These are phyloP conservation scores for Daedaleopsis sinensis DNA, from an alignment of 768 basidiomycete genomes.

Conservation along the genomic window DNA sequence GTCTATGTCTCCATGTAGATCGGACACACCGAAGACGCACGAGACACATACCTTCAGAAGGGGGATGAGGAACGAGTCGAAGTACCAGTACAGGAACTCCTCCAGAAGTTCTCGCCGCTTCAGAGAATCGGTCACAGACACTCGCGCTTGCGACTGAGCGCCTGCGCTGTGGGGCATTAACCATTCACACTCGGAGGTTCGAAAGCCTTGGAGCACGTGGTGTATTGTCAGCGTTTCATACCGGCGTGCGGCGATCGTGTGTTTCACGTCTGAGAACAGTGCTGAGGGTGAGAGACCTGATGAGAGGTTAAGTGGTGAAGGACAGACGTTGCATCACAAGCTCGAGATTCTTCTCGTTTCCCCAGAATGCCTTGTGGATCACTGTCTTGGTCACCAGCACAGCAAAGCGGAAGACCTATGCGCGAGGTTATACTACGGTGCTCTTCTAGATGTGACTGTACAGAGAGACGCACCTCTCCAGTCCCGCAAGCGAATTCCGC, in stretches of 20 bases:
- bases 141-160: constrained; percentile 45
- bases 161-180: constrained; percentile 50
- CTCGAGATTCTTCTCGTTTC: constrained; percentile 64
- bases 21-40: too few relatives aligned
- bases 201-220: constrained; percentile 73
- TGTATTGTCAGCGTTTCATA: constrained; percentile 84
- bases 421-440: background rate
- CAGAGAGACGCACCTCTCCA: constrained; percentile 50
- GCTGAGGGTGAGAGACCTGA: background rate
- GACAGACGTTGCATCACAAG: constrained; percentile 58
- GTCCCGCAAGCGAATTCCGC: constrained; percentile 72
- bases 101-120: constrained; percentile 83
- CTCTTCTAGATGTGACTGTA: background rate
- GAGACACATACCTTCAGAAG: constrained; percentile 66
- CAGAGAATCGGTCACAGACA: constrained; percentile 64
- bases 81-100: constrained; percentile 94
- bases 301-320: too few relatives aligned
- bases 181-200: constrained; percentile 80
- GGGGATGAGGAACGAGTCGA: constrained; percentile 81
- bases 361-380: constrained; percentile 82
- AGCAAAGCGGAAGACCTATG: constrained; percentile 73
- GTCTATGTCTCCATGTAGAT: constrained; percentile 53
- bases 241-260: constrained; percentile 76
- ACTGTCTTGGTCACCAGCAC: constrained; percentile 63
- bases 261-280: constrained; percentile 58